Percentiles rank a stretch among this genome's conserved stretches.
Conservation (phyloP, 1,284 basidiomycete species). For the Clitocybe nebularis region DNA sequence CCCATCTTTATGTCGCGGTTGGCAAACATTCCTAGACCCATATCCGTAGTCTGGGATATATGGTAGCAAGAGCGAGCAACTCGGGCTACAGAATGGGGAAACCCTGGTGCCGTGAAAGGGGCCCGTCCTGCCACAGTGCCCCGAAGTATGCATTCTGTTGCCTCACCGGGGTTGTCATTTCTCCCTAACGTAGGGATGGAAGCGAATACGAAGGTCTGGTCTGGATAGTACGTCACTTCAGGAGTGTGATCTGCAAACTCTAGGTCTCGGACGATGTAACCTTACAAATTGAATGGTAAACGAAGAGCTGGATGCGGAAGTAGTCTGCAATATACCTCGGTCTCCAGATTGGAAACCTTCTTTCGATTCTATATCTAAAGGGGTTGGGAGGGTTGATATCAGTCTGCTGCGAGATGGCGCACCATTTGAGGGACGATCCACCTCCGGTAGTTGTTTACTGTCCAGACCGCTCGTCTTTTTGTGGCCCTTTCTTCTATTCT, state of each 20-base stretch:
- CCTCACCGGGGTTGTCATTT: neutral
- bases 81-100: neutral
- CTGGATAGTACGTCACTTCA: neutral
- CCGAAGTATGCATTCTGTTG: neutral
- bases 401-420: too few species aligned
- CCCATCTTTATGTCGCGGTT: slow-evolving; percentile 5
- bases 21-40: slow-evolving; percentile 12
- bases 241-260: neutral
- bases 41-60: neutral
- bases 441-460: too few species aligned
- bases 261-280: neutral
- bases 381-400: too few species aligned
- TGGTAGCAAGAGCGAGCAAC: neutral
- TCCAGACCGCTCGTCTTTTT: too few species aligned
- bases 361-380: too few species aligned
- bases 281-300: too few species aligned
- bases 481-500: too few species aligned
- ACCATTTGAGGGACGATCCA: too few species aligned
- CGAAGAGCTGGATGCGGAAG: too few species aligned
- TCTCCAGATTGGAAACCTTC: too few species aligned
- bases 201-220: neutral
- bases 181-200: neutral
- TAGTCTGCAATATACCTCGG: too few species aligned
- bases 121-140: neutral
- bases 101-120: neutral